These are phyloP conservation scores for Mycotypha africana DNA, from an alignment of 371 early-diverging fungal genomes.

Conservation along the genomic window DNA sequence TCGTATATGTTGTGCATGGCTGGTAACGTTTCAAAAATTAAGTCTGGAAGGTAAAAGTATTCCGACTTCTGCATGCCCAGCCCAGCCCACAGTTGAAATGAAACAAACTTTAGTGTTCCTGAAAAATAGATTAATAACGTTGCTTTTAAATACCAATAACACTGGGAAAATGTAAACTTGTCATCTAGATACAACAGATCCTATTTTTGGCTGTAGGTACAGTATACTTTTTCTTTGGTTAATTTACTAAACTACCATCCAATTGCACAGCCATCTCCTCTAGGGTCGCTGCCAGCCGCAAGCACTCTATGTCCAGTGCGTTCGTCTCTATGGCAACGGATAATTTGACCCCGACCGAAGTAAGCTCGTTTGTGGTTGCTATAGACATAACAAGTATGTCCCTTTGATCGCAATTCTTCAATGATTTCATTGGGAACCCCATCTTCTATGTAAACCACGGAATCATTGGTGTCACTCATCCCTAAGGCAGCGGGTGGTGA, in stretches of 20 bases:
- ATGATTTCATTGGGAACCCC: slow-evolving; percentile 43
- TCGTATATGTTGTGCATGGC: too few relatives aligned
- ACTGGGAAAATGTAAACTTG: too few relatives aligned
- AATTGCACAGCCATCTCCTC: slow-evolving; percentile 62
- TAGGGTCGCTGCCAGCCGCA: slow-evolving; percentile 64
- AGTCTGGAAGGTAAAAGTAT: too few relatives aligned
- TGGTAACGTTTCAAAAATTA: too few relatives aligned
- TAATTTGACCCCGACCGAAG: slow-evolving; percentile 79
- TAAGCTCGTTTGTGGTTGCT: slow-evolving; percentile 34
- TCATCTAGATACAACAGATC: background rate
- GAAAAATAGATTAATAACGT: too few relatives aligned
- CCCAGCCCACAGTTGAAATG: too few relatives aligned
- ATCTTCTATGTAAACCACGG: slow-evolving; percentile 58
- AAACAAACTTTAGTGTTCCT: too few relatives aligned
- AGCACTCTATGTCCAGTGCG: slow-evolving; percentile 45
- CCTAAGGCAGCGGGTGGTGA: background rate
- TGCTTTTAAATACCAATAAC: too few relatives aligned
- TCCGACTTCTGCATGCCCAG: too few relatives aligned
- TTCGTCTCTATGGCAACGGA: slow-evolving; percentile 27
- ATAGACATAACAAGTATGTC: slow-evolving; percentile 49
- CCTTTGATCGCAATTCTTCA: slow-evolving; percentile 43
- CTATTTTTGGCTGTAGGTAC: background rate
- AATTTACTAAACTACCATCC: slow-evolving; percentile 40
- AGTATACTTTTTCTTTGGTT: background rate
- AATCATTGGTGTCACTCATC: slow-evolving; percentile 2